Base-by-base conservation (phyloP, 768 basidiomycete species). In the Mrakia blollopis region DNA sequence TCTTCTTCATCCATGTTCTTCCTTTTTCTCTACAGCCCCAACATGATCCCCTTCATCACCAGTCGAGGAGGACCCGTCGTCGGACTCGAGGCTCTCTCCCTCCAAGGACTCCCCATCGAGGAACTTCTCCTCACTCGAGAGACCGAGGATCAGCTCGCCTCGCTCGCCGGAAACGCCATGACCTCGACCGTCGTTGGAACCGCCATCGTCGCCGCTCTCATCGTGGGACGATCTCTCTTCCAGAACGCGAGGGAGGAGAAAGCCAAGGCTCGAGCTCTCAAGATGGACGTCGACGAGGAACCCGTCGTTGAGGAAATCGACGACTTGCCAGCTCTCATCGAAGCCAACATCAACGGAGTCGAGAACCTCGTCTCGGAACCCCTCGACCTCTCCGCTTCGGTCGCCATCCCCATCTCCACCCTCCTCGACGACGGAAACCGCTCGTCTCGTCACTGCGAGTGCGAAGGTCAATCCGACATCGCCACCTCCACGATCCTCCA, bases 111-210 rank as follows among this genome's bases (percentile, higher is more conserved):
- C 57, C 95, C 95, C 0, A 89, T 96, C 44, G 92, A 96, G 83
- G 92, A 94, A 82, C 87, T 98, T 1, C 87, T 97, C 28, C 87
- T 98, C 73, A 97, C 95, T 2, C 90, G 93, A 72, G 95, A 98
- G 84, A 92, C 88, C 25, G 92, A 95, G 83, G 95, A 97, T 83
- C 91, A 98, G 78, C 86, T 98, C 10, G 93, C 94, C 4, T 94
- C 97, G 83, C 87, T 98, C 23, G 94, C 95, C 28, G 95, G 95
- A 2, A 98, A 98, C 81, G 95, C 95, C 78, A 98, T 98, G 95
- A 94, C 94, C 0, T 93, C 94, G 7, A 97, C 95, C 0, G 95
- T 97, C 35, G 94, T 98, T 41, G 95, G 95, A 1, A 88, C 92
- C 4, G 91, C 92, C 79, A 92, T 97, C 79, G 85, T 96, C 74